phyloP scores from a whole-genome alignment of 2,329 filamentous ascomycete genomes.

The Arachnopeziza araneosa region DNA sequence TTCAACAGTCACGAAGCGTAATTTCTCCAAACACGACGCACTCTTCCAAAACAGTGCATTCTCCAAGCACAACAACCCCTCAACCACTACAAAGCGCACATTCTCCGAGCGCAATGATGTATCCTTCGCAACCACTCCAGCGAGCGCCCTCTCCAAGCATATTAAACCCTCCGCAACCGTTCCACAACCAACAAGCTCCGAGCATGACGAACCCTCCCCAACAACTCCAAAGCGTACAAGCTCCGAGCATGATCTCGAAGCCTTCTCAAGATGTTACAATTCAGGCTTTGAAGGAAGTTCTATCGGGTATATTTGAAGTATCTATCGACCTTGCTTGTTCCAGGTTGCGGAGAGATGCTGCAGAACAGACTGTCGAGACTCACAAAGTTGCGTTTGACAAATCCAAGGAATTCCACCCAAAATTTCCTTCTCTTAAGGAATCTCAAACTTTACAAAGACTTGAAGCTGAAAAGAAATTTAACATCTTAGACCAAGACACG shows the following conservation, averaged over 20 bases:
- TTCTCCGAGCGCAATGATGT: too few relatives aligned
- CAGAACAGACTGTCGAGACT: background rate
- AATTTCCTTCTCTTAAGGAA: background rate
- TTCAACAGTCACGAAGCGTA: too few relatives aligned
- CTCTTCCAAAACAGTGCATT: too few relatives aligned
- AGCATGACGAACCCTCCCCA: too few relatives aligned
- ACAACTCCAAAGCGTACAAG: too few relatives aligned
- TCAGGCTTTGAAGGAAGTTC: background rate
- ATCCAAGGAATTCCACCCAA: background rate
- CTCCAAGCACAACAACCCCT: too few relatives aligned
- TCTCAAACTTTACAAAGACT: background rate
- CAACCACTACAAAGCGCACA: too few relatives aligned
- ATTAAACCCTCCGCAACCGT: too few relatives aligned
- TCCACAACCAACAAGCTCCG: too few relatives aligned
- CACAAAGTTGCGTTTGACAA: background rate
- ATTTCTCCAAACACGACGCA: too few relatives aligned
- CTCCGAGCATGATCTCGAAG: background rate
- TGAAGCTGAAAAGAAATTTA: background rate
- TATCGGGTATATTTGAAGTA: background rate
- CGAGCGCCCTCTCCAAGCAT: too few relatives aligned
- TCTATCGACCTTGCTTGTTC: background rate
- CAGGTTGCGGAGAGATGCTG: background rate
- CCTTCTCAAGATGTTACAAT: background rate
- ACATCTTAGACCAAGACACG: background rate
- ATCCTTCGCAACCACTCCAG: too few relatives aligned